Percentiles rank a stretch among this genome's conserved stretches.
phyloP scores from a whole-genome alignment of 495 filamentous ascomycete genomes.

The Talaromyces adpressus region DNA sequence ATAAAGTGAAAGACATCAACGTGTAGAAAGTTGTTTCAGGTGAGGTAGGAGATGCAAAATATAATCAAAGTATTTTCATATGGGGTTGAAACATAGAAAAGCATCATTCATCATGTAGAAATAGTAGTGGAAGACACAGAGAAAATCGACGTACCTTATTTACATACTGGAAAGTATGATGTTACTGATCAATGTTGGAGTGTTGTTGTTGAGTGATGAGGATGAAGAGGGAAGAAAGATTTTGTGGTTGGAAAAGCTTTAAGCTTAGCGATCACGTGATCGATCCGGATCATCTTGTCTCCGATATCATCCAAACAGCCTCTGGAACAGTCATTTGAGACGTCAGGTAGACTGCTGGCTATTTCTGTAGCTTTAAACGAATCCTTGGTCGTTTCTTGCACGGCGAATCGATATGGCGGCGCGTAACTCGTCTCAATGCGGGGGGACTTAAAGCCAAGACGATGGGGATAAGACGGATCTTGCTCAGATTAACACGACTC shows the following conservation, averaged over 20 bases:
- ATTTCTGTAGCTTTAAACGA: not conserved
- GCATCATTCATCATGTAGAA: slow-evolving; percentile 30
- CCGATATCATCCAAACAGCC: not conserved
- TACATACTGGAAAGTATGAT: not conserved
- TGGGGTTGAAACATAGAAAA: slow-evolving; percentile 40
- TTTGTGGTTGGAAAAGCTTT: not conserved
- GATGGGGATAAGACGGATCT: not conserved
- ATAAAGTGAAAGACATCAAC: not conserved
- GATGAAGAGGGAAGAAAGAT: not conserved
- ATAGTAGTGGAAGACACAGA: not conserved
- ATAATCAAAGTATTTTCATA: slow-evolving; percentile 20
- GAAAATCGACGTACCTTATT: not conserved
- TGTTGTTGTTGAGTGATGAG: not conserved
- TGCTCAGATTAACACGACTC: not conserved
- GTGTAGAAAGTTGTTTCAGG: not conserved
- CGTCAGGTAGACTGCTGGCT: not conserved
- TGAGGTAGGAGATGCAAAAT: slow-evolving; percentile 11
- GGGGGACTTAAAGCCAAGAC: not conserved
- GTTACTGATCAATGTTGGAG: not conserved
- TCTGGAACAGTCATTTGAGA: not conserved
- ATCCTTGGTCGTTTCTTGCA: not conserved
- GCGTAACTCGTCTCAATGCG: not conserved
- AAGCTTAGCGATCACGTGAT: slow-evolving; percentile 2
- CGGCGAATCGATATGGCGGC: not conserved
- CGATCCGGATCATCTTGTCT: slow-evolving; percentile 1